Base-by-base conservation (phyloP, 441 rosid genomes). In the Gossypium trilobum region DNA sequence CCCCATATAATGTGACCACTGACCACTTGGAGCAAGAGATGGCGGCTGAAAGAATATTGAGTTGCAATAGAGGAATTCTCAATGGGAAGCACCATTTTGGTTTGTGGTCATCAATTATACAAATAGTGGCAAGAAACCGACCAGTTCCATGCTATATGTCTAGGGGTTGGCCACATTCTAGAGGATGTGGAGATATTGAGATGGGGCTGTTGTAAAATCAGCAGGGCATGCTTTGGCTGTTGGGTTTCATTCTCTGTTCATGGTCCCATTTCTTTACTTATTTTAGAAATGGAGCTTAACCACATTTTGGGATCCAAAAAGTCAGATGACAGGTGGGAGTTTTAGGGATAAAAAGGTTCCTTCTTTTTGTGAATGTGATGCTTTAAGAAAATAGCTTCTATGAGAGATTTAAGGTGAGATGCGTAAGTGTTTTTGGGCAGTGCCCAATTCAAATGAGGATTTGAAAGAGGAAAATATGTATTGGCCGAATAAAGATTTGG, bases 21-120 rank as follows among this genome's bases (percentile, higher is more conserved):
- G n/a, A 54, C 54, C 25, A 52, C 44, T 50, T 65, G 29, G 16
- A 59, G 65, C 57, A 51, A 44, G 29, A 48, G 16, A 62, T 17
- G 0, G 23, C 68, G 9, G 48, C 68, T 63, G 68, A 36, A 36
- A 63, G 16, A 63, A 36, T 17, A 7, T 7, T 36, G 14, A 42
- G 72, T 48, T 22, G 16, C 16, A 51, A 23, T 39, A 4, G 27
- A 25, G 17, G 62, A 58, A 29, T 72, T 51, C 25, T n/a, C 42
- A 77, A 71, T 77, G 81, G 82, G 82, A 66, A 64, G 59, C 59
- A 69, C 16, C 64, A 44, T 64, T 68, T 31, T 23, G 4, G 10
- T 4, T 61, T 36, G 48, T 50, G 71, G 59, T 51, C 71, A 50
- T 14, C 33, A 42, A 39, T 57, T 31, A 11, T 61, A 68, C 57